Base-by-base conservation (phyloP, 148 eudicot genomes). In the Heliamphora exappendiculata region DNA sequence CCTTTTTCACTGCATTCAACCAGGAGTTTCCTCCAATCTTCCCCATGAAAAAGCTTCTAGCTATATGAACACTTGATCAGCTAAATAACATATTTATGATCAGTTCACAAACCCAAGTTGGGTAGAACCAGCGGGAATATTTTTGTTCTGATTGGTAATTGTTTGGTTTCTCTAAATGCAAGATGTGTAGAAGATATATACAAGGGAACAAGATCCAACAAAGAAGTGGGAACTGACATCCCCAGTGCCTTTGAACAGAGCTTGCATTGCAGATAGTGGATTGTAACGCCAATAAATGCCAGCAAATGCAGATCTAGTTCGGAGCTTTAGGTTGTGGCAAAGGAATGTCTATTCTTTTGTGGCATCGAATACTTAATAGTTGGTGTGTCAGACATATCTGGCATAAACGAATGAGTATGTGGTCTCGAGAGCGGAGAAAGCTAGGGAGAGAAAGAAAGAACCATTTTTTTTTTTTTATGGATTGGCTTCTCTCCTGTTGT, bases 1-100 rank as follows among this genome's bases (percentile, higher is more conserved):
- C 93, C 81, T 86, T 89, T 75, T 85, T 92, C 58, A 92, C 89
- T 10, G 78, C 88, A 79, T 81, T 83, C 17, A 91, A 70, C 97
- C 93, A 91, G 6, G 93, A 88, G 67, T 76, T 85, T 74, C 84
- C 86, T 39, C 82, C 83, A 59, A 49, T 86, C 78, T 91, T 91
- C 51, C 90, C 89, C 96, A 89, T 89, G 22, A 31, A n/a, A 29
- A 65, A 44, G 12, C n/a, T 74, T 37, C 13, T 5, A 4, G 20
- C 28, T 26, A 36, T n/a, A 14, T 29, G 34, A 12, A n/a, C 17
- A 53, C 29, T 22, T n/a, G n/a, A n/a, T n/a, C n/a, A n/a, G n/a
- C n/a, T n/a, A n/a, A n/a, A n/a, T n/a, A n/a, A n/a, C n/a, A n/a
- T n/a, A n/a, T n/a, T n/a, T n/a, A n/a, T n/a, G n/a, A n/a, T n/a